These are phyloP conservation scores for Colletotrichum ledebouriae DNA, from an alignment of 2,329 filamentous ascomycete genomes.

Conservation along the genomic window DNA sequence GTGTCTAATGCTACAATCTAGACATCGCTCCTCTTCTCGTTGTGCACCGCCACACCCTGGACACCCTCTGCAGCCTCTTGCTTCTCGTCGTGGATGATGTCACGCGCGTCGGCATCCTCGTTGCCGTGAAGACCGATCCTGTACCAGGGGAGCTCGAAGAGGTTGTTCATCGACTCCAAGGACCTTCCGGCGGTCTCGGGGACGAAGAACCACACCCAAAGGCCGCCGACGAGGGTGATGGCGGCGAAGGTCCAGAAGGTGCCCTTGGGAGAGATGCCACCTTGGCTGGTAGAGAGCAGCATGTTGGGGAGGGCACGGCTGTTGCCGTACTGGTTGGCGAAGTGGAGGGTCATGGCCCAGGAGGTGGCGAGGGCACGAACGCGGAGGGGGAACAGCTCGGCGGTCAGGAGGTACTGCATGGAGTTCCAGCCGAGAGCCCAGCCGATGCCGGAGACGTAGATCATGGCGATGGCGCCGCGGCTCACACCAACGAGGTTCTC, in stretches of 20 bases:
- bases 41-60: conserved; percentile 50
- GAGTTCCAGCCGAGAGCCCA: conserved; percentile 82
- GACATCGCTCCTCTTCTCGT: conserved; percentile 50
- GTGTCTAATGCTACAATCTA: conserved; percentile 1
- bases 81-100: conserved; percentile 61
- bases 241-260: conserved; percentile 84
- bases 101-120: conserved; percentile 62
- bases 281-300: conserved; percentile 66
- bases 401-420: conserved; percentile 83
- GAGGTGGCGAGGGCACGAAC: conserved; percentile 79
- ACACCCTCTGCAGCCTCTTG: conserved; percentile 52
- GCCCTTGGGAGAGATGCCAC: conserved; percentile 70
- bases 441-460: conserved; percentile 76
- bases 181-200: conserved; percentile 78
- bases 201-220: conserved; percentile 80
- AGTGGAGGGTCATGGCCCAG: conserved; percentile 83
- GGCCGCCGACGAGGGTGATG: conserved; percentile 75
- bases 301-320: conserved; percentile 81
- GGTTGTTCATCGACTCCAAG: conserved; percentile 77
- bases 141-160: conserved; percentile 82
- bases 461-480: conserved; percentile 78
- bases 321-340: conserved; percentile 84
- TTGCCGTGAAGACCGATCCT: conserved; percentile 74
- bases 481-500: conserved; percentile 66
- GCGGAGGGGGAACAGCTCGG: conserved; percentile 81